A percentile compares a stretch with the other conserved stretches of the same genome.
These are phyloP conservation scores for Starmerella vaccinii DNA, from an alignment of 805 yeast genomes.

Conservation along the genomic window DNA sequence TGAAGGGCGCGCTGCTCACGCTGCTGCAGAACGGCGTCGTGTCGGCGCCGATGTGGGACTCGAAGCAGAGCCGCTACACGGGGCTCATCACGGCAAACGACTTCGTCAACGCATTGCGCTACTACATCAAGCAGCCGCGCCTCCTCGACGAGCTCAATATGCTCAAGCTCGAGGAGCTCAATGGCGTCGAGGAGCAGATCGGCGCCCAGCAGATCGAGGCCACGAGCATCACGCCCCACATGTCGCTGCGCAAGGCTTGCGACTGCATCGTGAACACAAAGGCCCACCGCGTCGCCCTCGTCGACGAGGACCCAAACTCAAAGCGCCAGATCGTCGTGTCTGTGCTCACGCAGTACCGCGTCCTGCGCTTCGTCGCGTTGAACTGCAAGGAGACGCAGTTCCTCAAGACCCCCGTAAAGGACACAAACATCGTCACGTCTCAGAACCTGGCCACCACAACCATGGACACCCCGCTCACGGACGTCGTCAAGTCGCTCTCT, in stretches of 20 bases:
- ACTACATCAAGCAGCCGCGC: constrained; percentile 78
- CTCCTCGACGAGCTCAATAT: constrained; percentile 79
- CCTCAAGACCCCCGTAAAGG: constrained; percentile 63
- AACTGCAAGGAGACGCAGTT: constrained; percentile 91
- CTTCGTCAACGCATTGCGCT: constrained; percentile 89
- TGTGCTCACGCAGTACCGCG: constrained; percentile 92
- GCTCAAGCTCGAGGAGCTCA: constrained; percentile 70
- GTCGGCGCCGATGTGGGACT: constrained; percentile 95
- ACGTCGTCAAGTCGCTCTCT: constrained; percentile 74
- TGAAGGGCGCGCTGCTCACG: constrained; percentile 82
- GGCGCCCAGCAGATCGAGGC: constrained; percentile 83
- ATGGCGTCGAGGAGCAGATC: constrained; percentile 76
- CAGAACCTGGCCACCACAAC: constrained; percentile 60
- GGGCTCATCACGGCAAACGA: constrained; percentile 88
- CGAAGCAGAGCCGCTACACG: constrained; percentile 78
- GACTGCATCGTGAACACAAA: constrained; percentile 77
- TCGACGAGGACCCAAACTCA: constrained; percentile 87
- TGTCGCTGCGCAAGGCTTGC: constrained; percentile 85
- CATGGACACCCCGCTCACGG: constrained; percentile 86
- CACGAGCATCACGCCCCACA: constrained; percentile 79
- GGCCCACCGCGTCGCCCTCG: constrained; percentile 87
- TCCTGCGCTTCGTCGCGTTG: constrained; percentile 85
- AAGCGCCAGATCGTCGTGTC: constrained; percentile 89
- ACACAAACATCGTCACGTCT: constrained; percentile 48
- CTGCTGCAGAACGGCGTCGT: constrained; percentile 87